Evolutionary conservation across 2,329 filamentous ascomycete genomes (phyloP).

Genomic region (Aspergillus proliferans): DNA sequence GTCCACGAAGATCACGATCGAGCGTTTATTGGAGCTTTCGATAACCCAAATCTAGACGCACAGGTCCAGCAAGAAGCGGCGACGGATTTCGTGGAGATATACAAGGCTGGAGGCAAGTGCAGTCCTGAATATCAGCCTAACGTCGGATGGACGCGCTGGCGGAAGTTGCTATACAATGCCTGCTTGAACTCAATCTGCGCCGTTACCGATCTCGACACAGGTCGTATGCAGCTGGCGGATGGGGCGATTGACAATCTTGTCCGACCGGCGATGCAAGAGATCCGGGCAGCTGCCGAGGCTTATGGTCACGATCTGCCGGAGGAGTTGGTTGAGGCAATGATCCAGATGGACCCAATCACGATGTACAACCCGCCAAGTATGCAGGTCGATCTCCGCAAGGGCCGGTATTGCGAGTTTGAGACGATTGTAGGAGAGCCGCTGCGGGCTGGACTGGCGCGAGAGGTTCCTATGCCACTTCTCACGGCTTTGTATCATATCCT

Average conservation of each 20-base stretch:
- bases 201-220: constrained; percentile 46
- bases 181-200: constrained; percentile 49
- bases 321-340: constrained; percentile 9
- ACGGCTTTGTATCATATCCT: constrained; percentile 22
- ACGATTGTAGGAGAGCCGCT: constrained; percentile 54
- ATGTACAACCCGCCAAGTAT: constrained; percentile 49
- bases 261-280: constrained; percentile 49
- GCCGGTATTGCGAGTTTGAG: constrained; percentile 47
- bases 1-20: constrained; percentile 48
- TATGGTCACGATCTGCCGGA: constrained; percentile 7
- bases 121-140: constrained; percentile 33
- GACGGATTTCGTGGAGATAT: constrained; percentile 42
- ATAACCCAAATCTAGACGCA: constrained; percentile 8
- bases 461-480: constrained; percentile 34
- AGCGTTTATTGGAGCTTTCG: constrained; percentile 48
- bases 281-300: constrained; percentile 30
- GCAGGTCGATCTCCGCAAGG: constrained; percentile 48
- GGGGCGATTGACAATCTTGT: constrained; percentile 45
- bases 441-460: constrained; percentile 43
- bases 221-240: constrained; percentile 42
- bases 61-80: constrained; percentile 25
- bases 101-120: constrained; percentile 43
- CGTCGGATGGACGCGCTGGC: constrained; percentile 20
- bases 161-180: constrained; percentile 44
- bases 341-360: constrained; percentile 38